phyloP scores from a whole-genome alignment of 2,329 filamentous ascomycete genomes.

The Pestalotiopsis sp. region DNA sequence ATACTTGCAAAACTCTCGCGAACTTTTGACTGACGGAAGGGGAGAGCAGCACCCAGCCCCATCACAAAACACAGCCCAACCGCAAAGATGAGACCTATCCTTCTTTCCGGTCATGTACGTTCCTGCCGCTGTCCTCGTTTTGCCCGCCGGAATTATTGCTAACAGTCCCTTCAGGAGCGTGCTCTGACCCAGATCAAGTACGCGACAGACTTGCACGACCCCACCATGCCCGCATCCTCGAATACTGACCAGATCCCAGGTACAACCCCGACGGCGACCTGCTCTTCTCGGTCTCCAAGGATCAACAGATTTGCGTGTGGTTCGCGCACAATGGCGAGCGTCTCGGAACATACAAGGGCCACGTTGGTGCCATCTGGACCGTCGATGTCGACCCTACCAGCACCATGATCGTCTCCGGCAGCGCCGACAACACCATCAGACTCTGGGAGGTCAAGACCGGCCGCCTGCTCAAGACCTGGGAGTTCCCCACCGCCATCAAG shows the following conservation, averaged over 20 bases:
- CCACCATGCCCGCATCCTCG: slow-evolving; percentile 12
- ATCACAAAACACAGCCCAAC: slow-evolving; percentile 20
- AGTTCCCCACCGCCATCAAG: slow-evolving; percentile 96
- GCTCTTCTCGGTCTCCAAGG: slow-evolving; percentile 93
- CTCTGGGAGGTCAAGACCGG: slow-evolving; percentile 96
- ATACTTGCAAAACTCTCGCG: slow-evolving; percentile 9
- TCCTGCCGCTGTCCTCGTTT: neutral
- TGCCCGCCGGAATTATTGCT: slow-evolving; percentile 12
- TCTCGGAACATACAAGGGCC: slow-evolving; percentile 93
- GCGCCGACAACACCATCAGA: slow-evolving; percentile 96
- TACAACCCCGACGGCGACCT: slow-evolving; percentile 96
- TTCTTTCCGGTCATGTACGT: slow-evolving; percentile 85
- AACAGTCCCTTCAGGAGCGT: slow-evolving; percentile 64
- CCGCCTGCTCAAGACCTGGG: slow-evolving; percentile 94
- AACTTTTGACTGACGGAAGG: slow-evolving; percentile 11
- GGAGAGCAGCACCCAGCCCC: slow-evolving; percentile 3
- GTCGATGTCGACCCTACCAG: slow-evolving; percentile 94
- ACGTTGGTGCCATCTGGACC: slow-evolving; percentile 98
- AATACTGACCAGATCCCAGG: slow-evolving; percentile 40
- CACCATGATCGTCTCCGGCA: slow-evolving; percentile 89
- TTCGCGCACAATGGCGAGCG: slow-evolving; percentile 97
- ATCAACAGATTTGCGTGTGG: slow-evolving; percentile 97
- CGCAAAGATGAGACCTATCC: slow-evolving; percentile 89
- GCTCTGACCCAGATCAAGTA: slow-evolving; percentile 93
- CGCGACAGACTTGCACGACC: slow-evolving; percentile 27